Conservation (phyloP, 768 basidiomycete genomes). For the Clathrus columnatus region DNA sequence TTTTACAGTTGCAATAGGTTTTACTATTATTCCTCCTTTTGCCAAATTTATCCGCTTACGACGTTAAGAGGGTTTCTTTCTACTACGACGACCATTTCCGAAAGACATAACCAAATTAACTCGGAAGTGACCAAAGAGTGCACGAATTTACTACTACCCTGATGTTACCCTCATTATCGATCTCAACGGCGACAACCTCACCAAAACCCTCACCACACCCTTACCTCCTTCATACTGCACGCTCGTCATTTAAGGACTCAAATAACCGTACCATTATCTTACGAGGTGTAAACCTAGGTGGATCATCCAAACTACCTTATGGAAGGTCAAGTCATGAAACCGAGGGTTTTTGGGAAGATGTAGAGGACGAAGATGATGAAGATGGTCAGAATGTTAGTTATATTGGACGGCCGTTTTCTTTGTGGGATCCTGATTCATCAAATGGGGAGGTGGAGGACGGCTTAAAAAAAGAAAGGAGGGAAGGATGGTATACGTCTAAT, state of each 20-base stretch:
- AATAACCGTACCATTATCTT: constrained; percentile 70
- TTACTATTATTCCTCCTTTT: no score
- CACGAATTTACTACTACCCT: no score
- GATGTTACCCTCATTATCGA: no score
- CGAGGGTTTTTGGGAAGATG: constrained; percentile 76
- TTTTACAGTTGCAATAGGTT: no score
- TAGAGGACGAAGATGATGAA: constrained; percentile 34
- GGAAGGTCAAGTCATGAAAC: constrained; percentile 58
- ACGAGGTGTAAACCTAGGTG: constrained; percentile 92
- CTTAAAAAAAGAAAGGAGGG: constrained; percentile 9
- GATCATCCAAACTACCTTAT: constrained; percentile 77
- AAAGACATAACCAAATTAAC: no score
- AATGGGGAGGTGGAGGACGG: background rate
- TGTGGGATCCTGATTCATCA: constrained; percentile 49
- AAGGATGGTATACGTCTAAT: background rate
- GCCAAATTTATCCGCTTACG: no score
- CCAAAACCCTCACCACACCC: constrained; percentile 31
- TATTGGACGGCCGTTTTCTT: constrained; percentile 64
- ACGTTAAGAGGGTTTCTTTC: no score
- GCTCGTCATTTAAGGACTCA: constrained; percentile 65
- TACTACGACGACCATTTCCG: no score
- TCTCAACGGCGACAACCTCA: constrained; percentile 49
- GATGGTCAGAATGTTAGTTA: constrained; percentile 61
- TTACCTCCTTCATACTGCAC: constrained; percentile 56
- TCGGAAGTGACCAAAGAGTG: no score